Base-by-base conservation (phyloP, 2,329 filamentous ascomycete genomes). In the Oidium heveae region DNA sequence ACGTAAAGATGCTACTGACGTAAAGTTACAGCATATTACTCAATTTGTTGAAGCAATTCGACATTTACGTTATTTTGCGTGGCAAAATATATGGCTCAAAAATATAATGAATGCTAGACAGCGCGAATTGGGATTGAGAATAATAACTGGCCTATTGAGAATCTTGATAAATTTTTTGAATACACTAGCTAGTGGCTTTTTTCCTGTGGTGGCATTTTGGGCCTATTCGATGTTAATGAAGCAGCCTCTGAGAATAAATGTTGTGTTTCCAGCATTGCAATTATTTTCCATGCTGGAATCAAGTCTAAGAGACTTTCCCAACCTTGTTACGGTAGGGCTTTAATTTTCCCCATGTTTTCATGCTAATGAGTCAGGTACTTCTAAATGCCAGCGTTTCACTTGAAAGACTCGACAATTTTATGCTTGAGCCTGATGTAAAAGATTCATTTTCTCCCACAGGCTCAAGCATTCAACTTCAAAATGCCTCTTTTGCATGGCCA, bases 221-320 rank as follows among this genome's bases (percentile, higher is more conserved):
- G 80, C 85, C 0, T 94, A 86, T 65, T 91, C 86, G 0, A 72
- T 82, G 12, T 65, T 88, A 41, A 78, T 82, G 4, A 76, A 77
- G 0, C 72, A 76, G 51, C 74, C 79, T 0, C 68, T 94, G 9
- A 79, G 79, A 0, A 79, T 94, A 37, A 84, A 94, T 57, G 73
- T 94, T 28, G 87, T 87, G 10, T 94, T 94, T 65, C 87, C 87
- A 0, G 86, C 87, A 0, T 71, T 94, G 1, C 81, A 88, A 57
- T 71, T 94, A 0, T 94, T 94, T 61, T 70, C 71, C 0, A 77
- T 89, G 70, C 70, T 94, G 12, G 83, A 89, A 61, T 71, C 69
- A 1, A 84, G 79, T 57, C 69, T 94, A 52, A 78, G 80, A 55
- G 82, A 87, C 54, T 68, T 93, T 0, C 88, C 88, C 1, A 72